Evolutionary conservation across 208 protist genomes (phyloP), one percentile per base, ranked within the genome.

Genomic region (Leptomonas pyrrhocoris): DNA sequence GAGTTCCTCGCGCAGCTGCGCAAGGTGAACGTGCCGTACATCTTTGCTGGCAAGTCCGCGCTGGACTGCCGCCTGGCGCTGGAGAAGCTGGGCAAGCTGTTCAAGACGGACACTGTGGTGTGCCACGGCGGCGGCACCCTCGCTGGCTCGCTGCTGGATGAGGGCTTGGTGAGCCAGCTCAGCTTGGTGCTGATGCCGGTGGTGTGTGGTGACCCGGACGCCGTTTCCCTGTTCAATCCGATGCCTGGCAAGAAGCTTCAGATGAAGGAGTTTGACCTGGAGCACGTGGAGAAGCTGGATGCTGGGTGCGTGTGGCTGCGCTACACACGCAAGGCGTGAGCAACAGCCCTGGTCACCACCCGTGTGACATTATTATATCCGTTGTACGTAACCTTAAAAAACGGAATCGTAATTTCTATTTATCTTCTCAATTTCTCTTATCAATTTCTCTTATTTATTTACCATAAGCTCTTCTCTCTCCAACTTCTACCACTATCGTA

Each of bases 31-130:
- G 64, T 77, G 28, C 72, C 72, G 50, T 77, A 77, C 63, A 45
- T 77, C 42, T 77, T 77, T 48, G 72, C 72, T 23, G 72, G 72
- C 58, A 71, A 77, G 42, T 46, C 45, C 12, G 55, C 48, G 42
- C 63, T 77, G 40, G 72, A 77, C 57, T 68, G 55, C 25, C 23
- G 53, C 18, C 28, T 65, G 3, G 60, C 65, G 18, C 53, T 51
- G 51, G n/a, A 71, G 2, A 77, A 68, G 57, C 40, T 77, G 25
- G 51, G 46, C 21, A 61, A 28, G 48, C 51, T 69, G 28, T 67
- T 78, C 38, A 58, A 67, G 2, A 67, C 45, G 27, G 36, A 72
- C 43, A 34, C 28, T n/a, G 64, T 78, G 18, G 36, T 62, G 1
- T 49, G 69, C 21, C 59, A 78, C 45, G 73, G 73, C 38, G 73